Percentiles rank a stretch among this genome's conserved stretches.
Conservation (phyloP, 176 grass and related monocot genomes). For the Triticum turgidum region DNA sequence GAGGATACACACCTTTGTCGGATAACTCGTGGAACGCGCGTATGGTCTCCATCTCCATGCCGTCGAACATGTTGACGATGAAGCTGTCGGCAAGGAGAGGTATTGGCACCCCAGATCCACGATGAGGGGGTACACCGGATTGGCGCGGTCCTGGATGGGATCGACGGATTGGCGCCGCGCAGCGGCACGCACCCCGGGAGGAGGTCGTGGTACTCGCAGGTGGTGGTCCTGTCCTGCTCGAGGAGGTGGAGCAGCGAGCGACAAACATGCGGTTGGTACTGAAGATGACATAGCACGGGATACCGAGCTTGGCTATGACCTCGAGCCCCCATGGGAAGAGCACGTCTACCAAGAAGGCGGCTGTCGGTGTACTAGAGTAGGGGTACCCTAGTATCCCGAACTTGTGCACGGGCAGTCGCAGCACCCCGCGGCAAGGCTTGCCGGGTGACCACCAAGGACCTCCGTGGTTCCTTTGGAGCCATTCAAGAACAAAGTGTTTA, state of each 20-base stretch:
- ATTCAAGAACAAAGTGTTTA: too few relatives aligned
- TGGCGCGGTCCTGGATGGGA: slow-evolving; percentile 29
- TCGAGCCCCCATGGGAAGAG: slow-evolving; percentile 26
- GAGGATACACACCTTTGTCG: slow-evolving; percentile 29
- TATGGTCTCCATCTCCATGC: slow-evolving; percentile 39
- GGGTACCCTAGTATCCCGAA: too few relatives aligned
- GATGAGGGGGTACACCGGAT: neutral
- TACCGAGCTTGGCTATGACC: slow-evolving; percentile 34
- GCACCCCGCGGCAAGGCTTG: too few relatives aligned
- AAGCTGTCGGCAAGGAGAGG: slow-evolving; percentile 29
- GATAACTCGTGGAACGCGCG: slow-evolving; percentile 22
- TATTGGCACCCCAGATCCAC: slow-evolving; percentile 12
- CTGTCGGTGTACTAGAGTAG: too few relatives aligned
- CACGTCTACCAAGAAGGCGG: slow-evolving; percentile 46
- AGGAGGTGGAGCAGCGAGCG: slow-evolving; percentile 23
- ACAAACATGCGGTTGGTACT: slow-evolving; percentile 30
- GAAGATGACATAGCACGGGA: slow-evolving; percentile 49
- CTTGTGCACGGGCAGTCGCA: too few relatives aligned
- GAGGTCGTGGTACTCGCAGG: slow-evolving; percentile 47
- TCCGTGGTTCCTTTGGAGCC: too few relatives aligned
- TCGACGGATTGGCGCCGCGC: slow-evolving; percentile 27
- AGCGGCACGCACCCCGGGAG: slow-evolving; percentile 64
- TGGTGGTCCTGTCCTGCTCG: slow-evolving; percentile 29
- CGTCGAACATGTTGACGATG: slow-evolving; percentile 47
- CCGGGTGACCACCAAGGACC: too few relatives aligned